Evolutionary conservation across 192 early-diverging fungal genomes (phyloP).

Genomic region (Glomus cerebriforme): DNA sequence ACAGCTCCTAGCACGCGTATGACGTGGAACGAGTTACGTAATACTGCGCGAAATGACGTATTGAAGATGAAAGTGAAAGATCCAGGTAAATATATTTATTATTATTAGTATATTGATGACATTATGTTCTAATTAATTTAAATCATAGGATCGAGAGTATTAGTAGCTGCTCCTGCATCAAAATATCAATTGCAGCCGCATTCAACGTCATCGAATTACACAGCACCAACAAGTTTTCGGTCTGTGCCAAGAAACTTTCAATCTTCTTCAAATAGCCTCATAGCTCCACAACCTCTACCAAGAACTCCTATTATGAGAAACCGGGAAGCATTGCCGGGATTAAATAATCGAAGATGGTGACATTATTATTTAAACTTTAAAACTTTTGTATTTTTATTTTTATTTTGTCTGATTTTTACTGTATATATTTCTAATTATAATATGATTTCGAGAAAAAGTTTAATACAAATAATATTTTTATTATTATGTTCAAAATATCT

Average conservation of each 20-base stretch:
- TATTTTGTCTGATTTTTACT: too few species aligned
- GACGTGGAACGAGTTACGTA: constrained; percentile 1
- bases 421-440: too few species aligned
- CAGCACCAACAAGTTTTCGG: not conserved
- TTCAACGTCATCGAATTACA: not conserved
- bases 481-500: too few species aligned
- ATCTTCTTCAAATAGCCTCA: not conserved
- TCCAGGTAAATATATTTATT: not conserved
- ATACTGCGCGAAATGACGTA: not conserved
- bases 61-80: too few species aligned
- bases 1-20: constrained; percentile 3
- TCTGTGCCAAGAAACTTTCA: not conserved
- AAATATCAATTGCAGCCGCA: not conserved
- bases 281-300: not conserved
- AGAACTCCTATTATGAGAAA: constrained; percentile 11
- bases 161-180: too few species aligned
- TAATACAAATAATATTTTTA: too few species aligned
- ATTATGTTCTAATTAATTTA: not conserved
- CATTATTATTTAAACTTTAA: too few species aligned
- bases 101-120: not conserved
- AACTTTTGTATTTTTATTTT: too few species aligned
- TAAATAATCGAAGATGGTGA: not conserved
- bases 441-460: too few species aligned
- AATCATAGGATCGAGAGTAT: not conserved
- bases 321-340: not conserved